phyloP scores from a whole-genome alignment of 2,329 filamentous ascomycete species.

The Verticillium tricorpus region DNA sequence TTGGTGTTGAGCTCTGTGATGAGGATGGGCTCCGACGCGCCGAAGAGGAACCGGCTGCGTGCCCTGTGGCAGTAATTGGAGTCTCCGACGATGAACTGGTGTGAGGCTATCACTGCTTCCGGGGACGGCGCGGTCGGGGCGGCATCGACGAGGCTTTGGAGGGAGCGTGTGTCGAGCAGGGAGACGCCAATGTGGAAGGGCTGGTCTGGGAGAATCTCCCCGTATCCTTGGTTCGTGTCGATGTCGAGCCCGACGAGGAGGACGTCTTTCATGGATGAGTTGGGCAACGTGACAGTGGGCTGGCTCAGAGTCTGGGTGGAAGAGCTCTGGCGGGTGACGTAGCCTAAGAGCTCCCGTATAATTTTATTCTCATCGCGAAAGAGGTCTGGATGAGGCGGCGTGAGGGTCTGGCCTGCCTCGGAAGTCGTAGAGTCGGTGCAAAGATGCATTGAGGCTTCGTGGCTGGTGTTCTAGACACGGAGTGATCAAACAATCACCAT shows the following conservation, averaged over 20 bases:
- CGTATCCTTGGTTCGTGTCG: conserved; percentile 11
- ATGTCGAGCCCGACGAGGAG: conserved; percentile 11
- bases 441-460: no score
- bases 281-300: neutral
- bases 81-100: conserved; percentile 7
- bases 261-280: conserved; percentile 6
- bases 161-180: conserved; percentile 4
- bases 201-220: conserved; percentile 5
- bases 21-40: conserved; percentile 5
- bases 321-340: no score
- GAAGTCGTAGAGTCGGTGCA: no score
- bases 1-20: conserved; percentile 5
- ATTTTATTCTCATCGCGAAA: no score
- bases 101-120: conserved; percentile 4
- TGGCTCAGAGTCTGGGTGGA: no score
- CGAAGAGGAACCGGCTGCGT: conserved; percentile 9
- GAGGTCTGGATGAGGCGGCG: no score
- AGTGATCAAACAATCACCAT: no score
- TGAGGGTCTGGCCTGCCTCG: no score
- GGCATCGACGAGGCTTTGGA: neutral
- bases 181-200: conserved; percentile 9
- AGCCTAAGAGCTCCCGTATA: no score
- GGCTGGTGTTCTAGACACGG: no score
- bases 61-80: conserved; percentile 7
- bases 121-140: neutral